These are phyloP conservation scores for Vanrija sp. DNA, from an alignment of 1,284 basidiomycete genomes.

Conservation along the genomic window DNA sequence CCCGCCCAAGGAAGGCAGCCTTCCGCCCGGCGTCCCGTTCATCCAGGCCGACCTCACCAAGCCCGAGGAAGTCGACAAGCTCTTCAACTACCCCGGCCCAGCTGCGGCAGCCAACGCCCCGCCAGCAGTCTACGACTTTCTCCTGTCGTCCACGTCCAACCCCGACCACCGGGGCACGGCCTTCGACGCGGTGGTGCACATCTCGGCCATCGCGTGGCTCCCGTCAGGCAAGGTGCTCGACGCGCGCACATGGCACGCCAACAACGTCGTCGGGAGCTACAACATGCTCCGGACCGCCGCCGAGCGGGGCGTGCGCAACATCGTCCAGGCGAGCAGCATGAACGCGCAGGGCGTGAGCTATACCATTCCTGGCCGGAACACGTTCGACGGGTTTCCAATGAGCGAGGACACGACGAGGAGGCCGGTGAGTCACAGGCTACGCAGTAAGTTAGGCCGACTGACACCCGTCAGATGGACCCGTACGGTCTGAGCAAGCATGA, in stretches of 20 bases:
- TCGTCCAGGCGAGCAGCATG: constrained; percentile 46
- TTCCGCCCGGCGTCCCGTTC: constrained; percentile 11
- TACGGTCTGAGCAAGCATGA: constrained; percentile 43
- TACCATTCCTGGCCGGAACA: constrained; percentile 21
- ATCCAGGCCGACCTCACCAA: constrained; percentile 30
- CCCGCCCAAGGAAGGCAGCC: constrained; percentile 15
- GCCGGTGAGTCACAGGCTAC: constrained; percentile 19
- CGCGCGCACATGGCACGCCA: constrained; percentile 37
- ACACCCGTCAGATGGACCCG: constrained; percentile 28
- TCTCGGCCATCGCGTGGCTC: constrained; percentile 40
- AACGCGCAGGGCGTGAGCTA: constrained; percentile 40
- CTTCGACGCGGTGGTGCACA: constrained; percentile 45
- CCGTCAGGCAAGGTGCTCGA: constrained; percentile 25
- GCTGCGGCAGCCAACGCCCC: background rate
- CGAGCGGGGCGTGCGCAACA: constrained; percentile 32
- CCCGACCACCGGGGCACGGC: too few species aligned
- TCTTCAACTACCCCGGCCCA: constrained; percentile 21
- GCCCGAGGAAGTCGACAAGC: constrained; percentile 21
- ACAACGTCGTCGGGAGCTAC: constrained; percentile 40
- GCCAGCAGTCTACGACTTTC: too few species aligned
- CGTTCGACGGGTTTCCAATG: constrained; percentile 33
- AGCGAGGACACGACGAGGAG: constrained; percentile 26
- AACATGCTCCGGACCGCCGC: constrained; percentile 44
- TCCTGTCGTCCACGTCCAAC: too few species aligned
- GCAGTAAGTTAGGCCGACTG: background rate